Evolutionary conservation across 805 yeast genomes (phyloP).

Genomic region (Osmozyma mogii): DNA sequence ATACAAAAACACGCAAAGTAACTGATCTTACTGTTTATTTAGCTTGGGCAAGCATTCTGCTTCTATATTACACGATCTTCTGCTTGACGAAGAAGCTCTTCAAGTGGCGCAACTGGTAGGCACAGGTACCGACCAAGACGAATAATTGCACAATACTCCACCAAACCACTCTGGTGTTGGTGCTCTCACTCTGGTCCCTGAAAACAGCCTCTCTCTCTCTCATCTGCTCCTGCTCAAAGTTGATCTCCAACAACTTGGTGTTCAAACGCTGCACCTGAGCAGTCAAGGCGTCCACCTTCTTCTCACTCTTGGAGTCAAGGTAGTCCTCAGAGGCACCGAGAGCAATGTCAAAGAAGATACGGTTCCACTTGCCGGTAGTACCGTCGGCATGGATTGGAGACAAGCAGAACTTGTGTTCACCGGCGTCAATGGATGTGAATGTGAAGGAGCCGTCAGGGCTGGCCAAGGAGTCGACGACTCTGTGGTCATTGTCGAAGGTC

Average conservation of each 20-base stretch:
- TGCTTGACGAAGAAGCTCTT: slow-evolving; percentile 81
- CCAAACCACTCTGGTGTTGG: slow-evolving; percentile 62
- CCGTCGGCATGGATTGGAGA: slow-evolving; percentile 57
- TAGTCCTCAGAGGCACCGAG: slow-evolving; percentile 54
- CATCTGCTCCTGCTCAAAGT: slow-evolving; percentile 58
- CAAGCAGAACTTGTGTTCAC: slow-evolving; percentile 80
- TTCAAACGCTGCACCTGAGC: slow-evolving; percentile 50
- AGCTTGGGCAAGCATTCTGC: too few species aligned
- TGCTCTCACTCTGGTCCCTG: slow-evolving; percentile 69
- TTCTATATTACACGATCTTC: slow-evolving; percentile 70
- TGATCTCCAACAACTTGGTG: slow-evolving; percentile 49
- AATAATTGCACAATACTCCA: slow-evolving; percentile 71
- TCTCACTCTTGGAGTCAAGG: slow-evolving; percentile 55
- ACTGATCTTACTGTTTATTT: too few species aligned
- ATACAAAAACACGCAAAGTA: too few species aligned
- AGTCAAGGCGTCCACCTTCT: slow-evolving; percentile 44
- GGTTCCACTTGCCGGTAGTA: slow-evolving; percentile 53
- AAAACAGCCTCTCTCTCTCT: slow-evolving; percentile 72
- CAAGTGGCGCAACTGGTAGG: slow-evolving; percentile 69
- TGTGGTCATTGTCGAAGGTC: slow-evolving; percentile 75
- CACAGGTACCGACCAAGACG: slow-evolving; percentile 62
- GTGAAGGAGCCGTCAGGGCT: slow-evolving; percentile 59
- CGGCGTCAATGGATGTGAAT: slow-evolving; percentile 75
- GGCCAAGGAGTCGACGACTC: slow-evolving; percentile 63
- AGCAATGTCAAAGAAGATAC: slow-evolving; percentile 68